phyloP scores from a whole-genome alignment of 2,329 filamentous ascomycete species.

The Mycosphaerella sp. region DNA sequence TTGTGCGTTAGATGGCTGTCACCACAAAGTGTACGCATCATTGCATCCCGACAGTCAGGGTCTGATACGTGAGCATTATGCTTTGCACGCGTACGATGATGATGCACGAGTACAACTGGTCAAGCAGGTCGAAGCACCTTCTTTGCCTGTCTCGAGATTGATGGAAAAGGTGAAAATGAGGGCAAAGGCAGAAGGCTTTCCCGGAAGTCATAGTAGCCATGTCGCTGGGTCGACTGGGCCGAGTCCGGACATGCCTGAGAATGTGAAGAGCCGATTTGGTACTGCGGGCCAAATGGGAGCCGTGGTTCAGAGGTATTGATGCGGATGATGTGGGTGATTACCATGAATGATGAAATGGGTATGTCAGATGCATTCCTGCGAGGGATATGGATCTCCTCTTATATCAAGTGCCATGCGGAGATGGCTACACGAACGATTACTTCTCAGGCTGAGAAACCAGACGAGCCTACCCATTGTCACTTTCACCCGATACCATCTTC shows the following conservation, averaged over 20 bases:
- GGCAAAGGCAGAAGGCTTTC: slow-evolving; percentile 22
- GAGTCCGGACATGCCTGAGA: slow-evolving; percentile 11
- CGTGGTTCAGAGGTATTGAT: slow-evolving; percentile 9
- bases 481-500: no score
- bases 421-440: no score
- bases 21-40: slow-evolving; percentile 57
- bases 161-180: slow-evolving; percentile 41
- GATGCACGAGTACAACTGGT: slow-evolving; percentile 48
- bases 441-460: no score
- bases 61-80: slow-evolving; percentile 56
- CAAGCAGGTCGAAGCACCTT: slow-evolving; percentile 49
- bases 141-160: slow-evolving; percentile 39
- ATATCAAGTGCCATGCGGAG: no score
- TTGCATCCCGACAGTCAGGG: slow-evolving; percentile 50
- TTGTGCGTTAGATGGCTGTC: slow-evolving; percentile 59
- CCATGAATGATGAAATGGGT: no score
- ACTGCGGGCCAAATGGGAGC: not conserved
- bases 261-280: slow-evolving; percentile 14
- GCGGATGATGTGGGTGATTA: no score
- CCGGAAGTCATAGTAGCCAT: slow-evolving; percentile 3
- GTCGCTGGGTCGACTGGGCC: not conserved
- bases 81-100: slow-evolving; percentile 53
- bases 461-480: no score
- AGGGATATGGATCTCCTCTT: no score
- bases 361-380: no score